phyloP scores from a whole-genome alignment of 371 early-diverging fungal genomes.

The Mucor circinelloides region DNA sequence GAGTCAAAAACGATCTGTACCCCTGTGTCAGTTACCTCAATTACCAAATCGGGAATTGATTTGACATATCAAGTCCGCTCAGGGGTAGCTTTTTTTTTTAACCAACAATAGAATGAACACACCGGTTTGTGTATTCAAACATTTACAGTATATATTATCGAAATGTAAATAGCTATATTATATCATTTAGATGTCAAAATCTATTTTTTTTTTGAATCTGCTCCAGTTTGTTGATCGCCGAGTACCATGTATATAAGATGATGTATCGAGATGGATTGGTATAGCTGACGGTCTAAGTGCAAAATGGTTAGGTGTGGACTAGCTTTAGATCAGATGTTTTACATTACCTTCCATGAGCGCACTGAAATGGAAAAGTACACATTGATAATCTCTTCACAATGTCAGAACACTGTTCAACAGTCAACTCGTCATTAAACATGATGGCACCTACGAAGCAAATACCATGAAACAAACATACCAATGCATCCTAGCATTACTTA shows the following conservation, averaged over 20 bases:
- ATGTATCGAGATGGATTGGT: slow-evolving; percentile 7
- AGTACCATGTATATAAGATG: neutral
- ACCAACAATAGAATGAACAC: too few relatives aligned
- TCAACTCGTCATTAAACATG: slow-evolving; percentile 74
- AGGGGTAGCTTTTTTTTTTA: neutral
- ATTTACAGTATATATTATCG: too few relatives aligned
- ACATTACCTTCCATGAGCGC: slow-evolving; percentile 65
- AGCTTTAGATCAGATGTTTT: neutral
- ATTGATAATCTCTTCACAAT: slow-evolving; percentile 55
- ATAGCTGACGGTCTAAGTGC: slow-evolving; percentile 21
- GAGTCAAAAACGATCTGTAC: too few relatives aligned
- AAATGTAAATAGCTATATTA: too few relatives aligned
- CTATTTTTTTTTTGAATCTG: neutral
- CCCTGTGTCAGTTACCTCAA: too few relatives aligned
- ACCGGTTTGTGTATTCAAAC: too few relatives aligned
- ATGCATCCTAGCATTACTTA: slow-evolving; percentile 10
- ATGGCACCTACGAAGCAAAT: slow-evolving; percentile 62
- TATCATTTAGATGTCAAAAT: neutral
- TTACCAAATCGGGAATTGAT: neutral
- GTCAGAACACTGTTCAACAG: slow-evolving; percentile 47
- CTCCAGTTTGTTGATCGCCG: slow-evolving; percentile 20
- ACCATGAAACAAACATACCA: neutral
- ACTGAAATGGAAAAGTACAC: slow-evolving; percentile 71
- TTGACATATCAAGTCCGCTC: neutral
- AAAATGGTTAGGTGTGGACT: neutral